A percentile compares a stretch with the other conserved stretches of the same genome.
Evolutionary conservation across 352 stramenopile genomes (phyloP).

Genomic region (Blastocystis sp.): DNA sequence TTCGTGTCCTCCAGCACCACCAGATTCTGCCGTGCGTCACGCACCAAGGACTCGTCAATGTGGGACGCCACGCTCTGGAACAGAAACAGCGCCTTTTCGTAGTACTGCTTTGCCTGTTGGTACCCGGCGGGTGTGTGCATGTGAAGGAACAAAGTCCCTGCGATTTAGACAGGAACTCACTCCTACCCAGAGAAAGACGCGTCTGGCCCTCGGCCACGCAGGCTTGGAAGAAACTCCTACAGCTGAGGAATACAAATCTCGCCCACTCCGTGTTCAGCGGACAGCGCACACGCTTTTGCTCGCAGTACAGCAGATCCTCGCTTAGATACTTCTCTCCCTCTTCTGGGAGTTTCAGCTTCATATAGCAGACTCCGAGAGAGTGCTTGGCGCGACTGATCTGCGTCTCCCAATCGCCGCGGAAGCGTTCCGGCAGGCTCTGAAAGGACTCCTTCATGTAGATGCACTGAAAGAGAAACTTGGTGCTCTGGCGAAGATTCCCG

Average conservation of each 20-base stretch:
- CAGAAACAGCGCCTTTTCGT: conserved; percentile 21
- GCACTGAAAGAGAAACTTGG: conserved; percentile 47
- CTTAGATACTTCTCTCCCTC: conserved; percentile 48
- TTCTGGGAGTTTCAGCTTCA: conserved; percentile 48
- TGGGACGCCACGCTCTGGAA: conserved; percentile 18
- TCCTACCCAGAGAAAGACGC: conserved; percentile 9
- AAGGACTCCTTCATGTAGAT: conserved; percentile 60
- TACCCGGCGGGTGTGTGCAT: conserved; percentile 15
- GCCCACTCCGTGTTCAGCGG: conserved; percentile 10
- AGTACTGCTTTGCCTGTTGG: conserved; percentile 28
- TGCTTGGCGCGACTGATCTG: conserved; percentile 36
- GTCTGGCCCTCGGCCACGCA: conserved; percentile 61
- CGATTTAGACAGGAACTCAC: not conserved
- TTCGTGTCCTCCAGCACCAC: conserved; percentile 24
- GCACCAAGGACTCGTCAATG: conserved; percentile 26
- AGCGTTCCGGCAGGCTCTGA: not conserved
- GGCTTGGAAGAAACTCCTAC: conserved; percentile 7
- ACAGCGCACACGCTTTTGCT: not conserved
- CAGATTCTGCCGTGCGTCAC: conserved; percentile 51
- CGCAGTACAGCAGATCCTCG: conserved; percentile 31
- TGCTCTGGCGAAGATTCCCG: conserved; percentile 44
- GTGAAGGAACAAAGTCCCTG: conserved; percentile 28
- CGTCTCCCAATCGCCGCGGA: conserved; percentile 4
- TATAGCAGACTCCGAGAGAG: conserved; percentile 35
- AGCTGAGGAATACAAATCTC: not conserved